These are phyloP conservation scores for Aphanomyces euteiches DNA, from an alignment of 352 stramenopile species.

Conservation along the genomic window DNA sequence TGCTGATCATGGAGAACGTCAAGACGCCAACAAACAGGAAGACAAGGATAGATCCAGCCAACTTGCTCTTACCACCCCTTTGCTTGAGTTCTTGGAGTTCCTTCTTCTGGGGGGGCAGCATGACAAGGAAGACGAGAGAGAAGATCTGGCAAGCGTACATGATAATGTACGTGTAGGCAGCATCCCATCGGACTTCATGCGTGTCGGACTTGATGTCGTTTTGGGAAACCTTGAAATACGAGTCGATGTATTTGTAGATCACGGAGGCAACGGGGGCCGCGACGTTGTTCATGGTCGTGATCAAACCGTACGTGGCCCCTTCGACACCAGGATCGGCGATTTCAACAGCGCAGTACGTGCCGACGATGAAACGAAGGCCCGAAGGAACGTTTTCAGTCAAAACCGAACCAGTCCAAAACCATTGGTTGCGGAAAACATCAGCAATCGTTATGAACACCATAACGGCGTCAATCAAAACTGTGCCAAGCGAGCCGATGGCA, in stretches of 20 bases:
- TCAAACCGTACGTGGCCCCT: constrained; percentile 32
- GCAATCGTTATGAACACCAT: constrained; percentile 55
- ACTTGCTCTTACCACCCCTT: constrained; percentile 43
- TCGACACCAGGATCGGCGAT: constrained; percentile 34
- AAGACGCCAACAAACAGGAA: constrained; percentile 43
- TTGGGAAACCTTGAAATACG: constrained; percentile 34
- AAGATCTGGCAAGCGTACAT: constrained; percentile 33
- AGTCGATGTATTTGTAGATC: constrained; percentile 34
- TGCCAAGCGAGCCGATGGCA: constrained; percentile 39
- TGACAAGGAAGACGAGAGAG: constrained; percentile 30
- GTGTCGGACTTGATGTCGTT: constrained; percentile 33
- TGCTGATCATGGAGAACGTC: constrained; percentile 45
- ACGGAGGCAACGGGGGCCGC: constrained; percentile 40
- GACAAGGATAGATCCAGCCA: constrained; percentile 40
- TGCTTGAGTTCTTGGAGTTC: constrained; percentile 50
- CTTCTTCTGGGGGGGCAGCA: constrained; percentile 36
- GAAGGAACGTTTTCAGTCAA: constrained; percentile 49
- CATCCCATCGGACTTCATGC: constrained; percentile 39
- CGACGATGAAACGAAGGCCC: constrained; percentile 49
- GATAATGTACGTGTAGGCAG: constrained; percentile 39
- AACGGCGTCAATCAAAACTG: constrained; percentile 40
- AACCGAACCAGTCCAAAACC: constrained; percentile 55
- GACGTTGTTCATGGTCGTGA: constrained; percentile 36
- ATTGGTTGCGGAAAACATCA: constrained; percentile 50
- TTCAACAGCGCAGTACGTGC: constrained; percentile 51